Conservation (phyloP, 192 early-diverging fungal genomes). For the Spizellomyces punctatus region DNA sequence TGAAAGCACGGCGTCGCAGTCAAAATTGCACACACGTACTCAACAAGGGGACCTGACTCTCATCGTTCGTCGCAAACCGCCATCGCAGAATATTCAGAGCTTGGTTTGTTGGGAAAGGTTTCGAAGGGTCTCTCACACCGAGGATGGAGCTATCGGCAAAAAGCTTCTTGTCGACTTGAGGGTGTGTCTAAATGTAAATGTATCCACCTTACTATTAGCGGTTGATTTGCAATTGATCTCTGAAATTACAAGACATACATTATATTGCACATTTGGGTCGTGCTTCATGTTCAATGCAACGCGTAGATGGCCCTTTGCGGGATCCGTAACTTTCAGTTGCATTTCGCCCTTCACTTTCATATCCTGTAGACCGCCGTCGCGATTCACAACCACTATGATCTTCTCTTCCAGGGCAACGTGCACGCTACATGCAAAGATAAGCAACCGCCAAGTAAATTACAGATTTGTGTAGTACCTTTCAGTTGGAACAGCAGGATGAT, state of each 20-base stretch:
- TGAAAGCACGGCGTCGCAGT: not conserved
- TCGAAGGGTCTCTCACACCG: slow-evolving; percentile 77
- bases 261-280: slow-evolving; percentile 77
- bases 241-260: slow-evolving; percentile 48
- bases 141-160: slow-evolving; percentile 74
- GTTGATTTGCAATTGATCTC: not conserved
- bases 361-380: slow-evolving; percentile 88
- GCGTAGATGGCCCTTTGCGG: slow-evolving; percentile 61
- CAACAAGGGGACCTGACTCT: slow-evolving; percentile 79
- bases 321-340: slow-evolving; percentile 77
- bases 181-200: slow-evolving; percentile 67
- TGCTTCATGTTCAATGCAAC: slow-evolving; percentile 62
- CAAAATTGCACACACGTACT: slow-evolving; percentile 47
- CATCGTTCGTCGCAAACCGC: slow-evolving; percentile 82
- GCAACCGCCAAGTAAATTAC: not conserved
- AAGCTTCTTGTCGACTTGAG: slow-evolving; percentile 91
- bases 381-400: slow-evolving; percentile 78
- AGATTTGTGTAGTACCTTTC: slow-evolving; percentile 38
- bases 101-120: slow-evolving; percentile 84
- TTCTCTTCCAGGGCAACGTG: slow-evolving; percentile 89
- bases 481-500: slow-evolving; percentile 22
- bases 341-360: slow-evolving; percentile 95
- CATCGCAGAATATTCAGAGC: slow-evolving; percentile 87
- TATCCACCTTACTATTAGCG: too few species aligned
- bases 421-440: slow-evolving; percentile 54